phyloP scores from a whole-genome alignment of 2,329 filamentous ascomycete genomes.

The Aureobasidium sp. region DNA sequence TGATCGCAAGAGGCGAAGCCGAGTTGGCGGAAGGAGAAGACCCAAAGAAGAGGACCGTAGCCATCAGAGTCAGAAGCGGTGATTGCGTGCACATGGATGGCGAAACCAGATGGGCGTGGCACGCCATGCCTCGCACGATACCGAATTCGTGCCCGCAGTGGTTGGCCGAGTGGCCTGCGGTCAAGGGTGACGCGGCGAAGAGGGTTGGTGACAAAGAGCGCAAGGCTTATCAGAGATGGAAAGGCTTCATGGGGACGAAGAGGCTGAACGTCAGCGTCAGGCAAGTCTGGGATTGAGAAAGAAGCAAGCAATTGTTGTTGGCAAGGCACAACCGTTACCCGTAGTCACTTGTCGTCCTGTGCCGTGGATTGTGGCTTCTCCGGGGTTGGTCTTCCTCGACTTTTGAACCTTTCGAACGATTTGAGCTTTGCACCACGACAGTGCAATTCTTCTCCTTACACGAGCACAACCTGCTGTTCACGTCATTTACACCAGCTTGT shows the following conservation, averaged over 20 bases:
- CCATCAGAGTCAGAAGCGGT: conserved; percentile 14
- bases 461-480: not conserved
- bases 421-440: not conserved
- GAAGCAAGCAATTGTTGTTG: not conserved
- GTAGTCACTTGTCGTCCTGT: not conserved
- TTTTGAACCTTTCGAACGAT: not conserved
- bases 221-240: conserved; percentile 31
- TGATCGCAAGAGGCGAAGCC: conserved; percentile 12
- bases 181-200: conserved; percentile 24
- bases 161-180: conserved; percentile 19
- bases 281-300: conserved; percentile 30
- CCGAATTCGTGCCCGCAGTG: conserved; percentile 14
- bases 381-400: not conserved
- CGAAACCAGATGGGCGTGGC: conserved; percentile 17
- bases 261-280: conserved; percentile 33
- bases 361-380: not conserved
- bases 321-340: not conserved
- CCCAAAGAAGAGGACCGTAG: conserved; percentile 17
- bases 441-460: not conserved
- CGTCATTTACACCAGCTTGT: not conserved
- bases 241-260: conserved; percentile 31
- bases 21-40: conserved; percentile 17
- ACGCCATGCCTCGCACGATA: conserved; percentile 17
- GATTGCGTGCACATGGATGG: conserved; percentile 15
- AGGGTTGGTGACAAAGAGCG: conserved; percentile 4